Percentiles rank a stretch among this genome's conserved stretches.
phyloP scores from a whole-genome alignment of 202 grass and related monocot genomes.

The Tripidium arundinaceum region DNA sequence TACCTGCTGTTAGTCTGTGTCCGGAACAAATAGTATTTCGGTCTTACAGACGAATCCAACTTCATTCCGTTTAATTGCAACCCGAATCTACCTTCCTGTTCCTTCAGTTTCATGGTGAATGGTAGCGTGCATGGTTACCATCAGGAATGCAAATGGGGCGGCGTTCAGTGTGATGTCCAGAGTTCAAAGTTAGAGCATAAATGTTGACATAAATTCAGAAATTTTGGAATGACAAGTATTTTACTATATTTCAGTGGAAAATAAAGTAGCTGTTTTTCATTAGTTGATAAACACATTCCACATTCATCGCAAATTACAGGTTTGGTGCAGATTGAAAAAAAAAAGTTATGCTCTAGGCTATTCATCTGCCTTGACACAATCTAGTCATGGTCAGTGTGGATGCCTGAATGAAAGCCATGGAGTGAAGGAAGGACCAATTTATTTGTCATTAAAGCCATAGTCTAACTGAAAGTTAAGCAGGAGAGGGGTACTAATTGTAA shows the following conservation, averaged over 20 bases:
- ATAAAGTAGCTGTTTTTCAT: background rate
- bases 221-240: background rate
- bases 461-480: background rate
- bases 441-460: background rate
- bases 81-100: background rate
- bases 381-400: constrained; percentile 12
- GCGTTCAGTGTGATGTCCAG: background rate
- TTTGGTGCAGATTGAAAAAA: background rate
- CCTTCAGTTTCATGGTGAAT: background rate
- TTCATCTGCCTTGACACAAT: background rate
- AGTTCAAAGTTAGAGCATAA: background rate
- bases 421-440: background rate
- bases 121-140: background rate
- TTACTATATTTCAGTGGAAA: background rate
- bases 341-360: background rate
- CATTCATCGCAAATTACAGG: background rate
- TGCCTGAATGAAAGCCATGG: background rate
- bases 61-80: background rate
- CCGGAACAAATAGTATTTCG: background rate
- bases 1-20: background rate
- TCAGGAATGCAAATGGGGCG: too few relatives aligned
- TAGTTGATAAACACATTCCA: background rate
- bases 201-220: background rate
- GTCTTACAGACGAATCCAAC: background rate
- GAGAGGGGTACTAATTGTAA: background rate